phyloP scores from a whole-genome alignment of 129 eudicot genomes.

The Tanacetum coccineum region DNA sequence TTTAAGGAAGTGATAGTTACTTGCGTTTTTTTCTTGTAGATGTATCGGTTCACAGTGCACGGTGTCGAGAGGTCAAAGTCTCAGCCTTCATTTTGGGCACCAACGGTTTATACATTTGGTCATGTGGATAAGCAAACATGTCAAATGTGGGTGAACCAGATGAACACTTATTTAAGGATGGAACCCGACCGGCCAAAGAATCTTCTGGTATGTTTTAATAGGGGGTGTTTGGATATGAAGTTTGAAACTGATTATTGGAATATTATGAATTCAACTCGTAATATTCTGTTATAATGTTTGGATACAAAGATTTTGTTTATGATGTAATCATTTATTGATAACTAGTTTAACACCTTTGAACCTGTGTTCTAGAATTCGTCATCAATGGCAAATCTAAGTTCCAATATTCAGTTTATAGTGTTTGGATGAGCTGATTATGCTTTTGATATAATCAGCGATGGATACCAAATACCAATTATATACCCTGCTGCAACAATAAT shows the following conservation, averaged over 20 bases:
- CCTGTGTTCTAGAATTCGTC: too few species aligned
- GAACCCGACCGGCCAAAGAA: conserved; percentile 72
- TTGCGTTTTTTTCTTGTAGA: conserved; percentile 40
- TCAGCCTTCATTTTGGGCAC: conserved; percentile 62
- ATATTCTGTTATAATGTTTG: too few species aligned
- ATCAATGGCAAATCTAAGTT: too few species aligned
- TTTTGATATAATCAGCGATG: too few species aligned
- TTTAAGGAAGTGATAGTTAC: conserved; percentile 15
- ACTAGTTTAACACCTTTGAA: not conserved
- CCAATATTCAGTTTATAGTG: too few species aligned
- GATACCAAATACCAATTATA: too few species aligned
- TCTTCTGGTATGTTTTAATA: conserved; percentile 63
- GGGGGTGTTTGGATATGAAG: not conserved
- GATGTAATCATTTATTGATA: not conserved
- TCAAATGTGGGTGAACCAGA: conserved; percentile 60
- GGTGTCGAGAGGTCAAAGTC: conserved; percentile 58
- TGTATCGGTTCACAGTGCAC: conserved; percentile 74
- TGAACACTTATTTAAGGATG: conserved; percentile 41
- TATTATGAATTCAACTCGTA: not conserved
- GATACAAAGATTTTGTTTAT: conserved; percentile 2
- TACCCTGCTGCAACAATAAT: too few species aligned
- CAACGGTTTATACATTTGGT: conserved; percentile 67
- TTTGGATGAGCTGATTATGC: too few species aligned
- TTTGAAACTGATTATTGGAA: not conserved
- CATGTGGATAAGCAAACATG: conserved; percentile 57